A percentile compares a stretch with the other conserved stretches of the same genome.
phyloP scores from a whole-genome alignment of 1,284 basidiomycete species.

The Vanrija humicola region DNA sequence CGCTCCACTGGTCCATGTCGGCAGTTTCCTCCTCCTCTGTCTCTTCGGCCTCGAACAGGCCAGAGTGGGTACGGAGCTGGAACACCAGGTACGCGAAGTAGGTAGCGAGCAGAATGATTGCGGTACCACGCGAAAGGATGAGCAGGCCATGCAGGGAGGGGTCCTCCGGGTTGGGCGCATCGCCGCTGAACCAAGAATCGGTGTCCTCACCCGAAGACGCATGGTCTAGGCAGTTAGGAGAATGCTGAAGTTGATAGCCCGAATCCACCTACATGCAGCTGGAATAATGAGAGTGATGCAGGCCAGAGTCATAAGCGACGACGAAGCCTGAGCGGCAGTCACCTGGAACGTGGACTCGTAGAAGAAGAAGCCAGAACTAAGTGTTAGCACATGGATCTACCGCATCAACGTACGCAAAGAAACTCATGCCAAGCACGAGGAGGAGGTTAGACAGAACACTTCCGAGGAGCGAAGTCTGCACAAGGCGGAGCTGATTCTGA shows the following conservation, averaged over 20 bases:
- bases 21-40: slow-evolving; percentile 55
- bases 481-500: slow-evolving; percentile 79
- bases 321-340: slow-evolving; percentile 77
- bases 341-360: slow-evolving; percentile 70
- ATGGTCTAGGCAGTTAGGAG: slow-evolving; percentile 22
- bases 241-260: not conserved
- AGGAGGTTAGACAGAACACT: slow-evolving; percentile 80
- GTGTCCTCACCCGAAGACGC: slow-evolving; percentile 26
- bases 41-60: slow-evolving; percentile 53
- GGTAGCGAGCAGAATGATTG: slow-evolving; percentile 72
- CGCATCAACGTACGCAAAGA: slow-evolving; percentile 62
- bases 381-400: not conserved
- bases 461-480: slow-evolving; percentile 67
- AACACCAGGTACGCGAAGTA: slow-evolving; percentile 71
- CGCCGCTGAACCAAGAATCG: slow-evolving; percentile 9
- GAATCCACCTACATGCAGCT: slow-evolving; percentile 64
- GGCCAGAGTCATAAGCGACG: slow-evolving; percentile 75
- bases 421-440: slow-evolving; percentile 81
- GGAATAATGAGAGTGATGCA: slow-evolving; percentile 88
- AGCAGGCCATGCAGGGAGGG: slow-evolving; percentile 58
- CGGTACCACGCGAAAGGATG: slow-evolving; percentile 76
- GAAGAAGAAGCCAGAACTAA: slow-evolving; percentile 57
- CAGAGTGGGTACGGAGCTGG: slow-evolving; percentile 56
- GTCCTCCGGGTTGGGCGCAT: slow-evolving; percentile 31
- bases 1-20: slow-evolving; percentile 66